These are phyloP conservation scores for Sphagnum contortum DNA, from an alignment of 225 moss, liverwort and hornwort genomes.

Conservation along the genomic window DNA sequence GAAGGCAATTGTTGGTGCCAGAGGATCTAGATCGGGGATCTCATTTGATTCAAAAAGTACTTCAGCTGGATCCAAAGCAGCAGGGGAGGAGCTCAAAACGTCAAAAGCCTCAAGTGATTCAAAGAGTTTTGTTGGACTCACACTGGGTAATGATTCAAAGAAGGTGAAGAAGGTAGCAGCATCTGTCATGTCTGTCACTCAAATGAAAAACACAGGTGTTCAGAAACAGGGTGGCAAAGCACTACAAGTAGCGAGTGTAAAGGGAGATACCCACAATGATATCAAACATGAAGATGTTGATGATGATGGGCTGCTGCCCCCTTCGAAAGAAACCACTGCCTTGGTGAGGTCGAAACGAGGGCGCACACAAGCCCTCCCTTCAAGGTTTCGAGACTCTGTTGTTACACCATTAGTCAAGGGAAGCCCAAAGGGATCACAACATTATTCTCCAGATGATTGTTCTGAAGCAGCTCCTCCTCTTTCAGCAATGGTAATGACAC, in stretches of 20 bases:
- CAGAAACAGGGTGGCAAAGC: too few relatives aligned
- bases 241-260: too few relatives aligned
- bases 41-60: too few relatives aligned
- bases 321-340: slow-evolving; percentile 49
- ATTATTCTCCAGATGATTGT: slow-evolving; percentile 20
- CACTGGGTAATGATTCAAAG: slow-evolving; percentile 4
- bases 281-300: too few relatives aligned
- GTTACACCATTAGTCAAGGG: slow-evolving; percentile 83
- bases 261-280: too few relatives aligned
- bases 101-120: slow-evolving; percentile 17
- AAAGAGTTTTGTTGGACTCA: slow-evolving; percentile 12
- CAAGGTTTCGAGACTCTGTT: slow-evolving; percentile 92
- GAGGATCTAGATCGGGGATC: too few relatives aligned
- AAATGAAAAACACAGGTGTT: too few relatives aligned
- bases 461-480: slow-evolving; percentile 26
- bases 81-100: neutral
- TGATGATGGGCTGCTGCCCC: too few relatives aligned
- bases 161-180: slow-evolving; percentile 9
- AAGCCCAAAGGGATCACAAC: slow-evolving; percentile 46
- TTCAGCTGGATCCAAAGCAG: too few relatives aligned
- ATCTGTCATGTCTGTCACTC: too few relatives aligned
- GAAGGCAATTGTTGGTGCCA: too few relatives aligned
- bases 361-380: slow-evolving; percentile 83
- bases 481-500: slow-evolving; percentile 11
- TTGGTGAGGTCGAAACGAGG: slow-evolving; percentile 93